Base-by-base conservation (phyloP, 1,284 basidiomycete species). In the Omphalotus olearius region DNA sequence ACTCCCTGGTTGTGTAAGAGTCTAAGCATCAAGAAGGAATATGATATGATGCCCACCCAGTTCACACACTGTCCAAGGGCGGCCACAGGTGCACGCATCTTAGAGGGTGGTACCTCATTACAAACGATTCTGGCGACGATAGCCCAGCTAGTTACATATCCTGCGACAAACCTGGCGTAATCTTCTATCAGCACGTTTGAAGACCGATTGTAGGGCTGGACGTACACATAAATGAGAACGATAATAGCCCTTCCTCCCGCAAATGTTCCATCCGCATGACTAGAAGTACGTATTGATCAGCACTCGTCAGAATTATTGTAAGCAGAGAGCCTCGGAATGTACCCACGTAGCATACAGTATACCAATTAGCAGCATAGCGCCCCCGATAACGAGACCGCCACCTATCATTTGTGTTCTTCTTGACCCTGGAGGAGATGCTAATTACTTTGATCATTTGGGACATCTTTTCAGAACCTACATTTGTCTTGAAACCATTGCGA, bases 401-500 rank as follows among this genome's bases (percentile, higher is more conserved):
- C 47, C 47, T 11, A 48, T 40, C 47, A 48, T 48, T 28, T 36
- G 47, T 14, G 47, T 28, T 3, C 47, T 26, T 9, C 47, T 16
- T 10, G 35, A n/a, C 47, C 47, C 47, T 48, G 23, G 6, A 23
- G 5, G 23, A 23, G 2, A 23, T 5, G 23, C 23, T 9, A 14
- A 20, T 14, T 25, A 14, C 18, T 16, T 7, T 14, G 28, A n/a
- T n/a, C 37, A 23, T 25, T 17, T 17, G 20, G 4, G 28, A 36
- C 6, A 25, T 5, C 23, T 5, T 23, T 23, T 23, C 23, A 23
- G 23, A 2, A 23, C 47, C 9, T 39, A 40, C 47, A 48, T 40
- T 30, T 48, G n/a, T 48, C 47, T 48, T 48, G 47, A 23, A 48
- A 48, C n/a, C 25, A 20, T 39, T 39, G 47, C 10, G 47, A 36